phyloP scores from a whole-genome alignment of 2,329 filamentous ascomycete species.

The Uncinocarpus reesii region DNA sequence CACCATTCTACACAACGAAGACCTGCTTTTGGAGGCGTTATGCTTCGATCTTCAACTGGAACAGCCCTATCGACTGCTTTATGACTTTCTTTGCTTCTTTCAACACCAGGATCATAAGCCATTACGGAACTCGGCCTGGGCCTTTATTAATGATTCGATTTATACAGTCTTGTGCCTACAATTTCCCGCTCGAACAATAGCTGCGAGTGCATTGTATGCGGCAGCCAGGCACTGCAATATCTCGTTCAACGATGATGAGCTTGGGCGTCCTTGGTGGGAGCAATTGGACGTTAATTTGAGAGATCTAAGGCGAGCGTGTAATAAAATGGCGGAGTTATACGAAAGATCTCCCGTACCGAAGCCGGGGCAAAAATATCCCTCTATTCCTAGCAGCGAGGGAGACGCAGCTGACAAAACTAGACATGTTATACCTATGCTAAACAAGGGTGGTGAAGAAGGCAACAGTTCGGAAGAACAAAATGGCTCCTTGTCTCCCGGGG shows the following conservation, averaged over 20 bases:
- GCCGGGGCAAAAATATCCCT: slow-evolving; percentile 36
- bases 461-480: not conserved
- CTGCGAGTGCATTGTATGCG: slow-evolving; percentile 77
- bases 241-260: slow-evolving; percentile 61
- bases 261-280: slow-evolving; percentile 80
- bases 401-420: slow-evolving; percentile 30
- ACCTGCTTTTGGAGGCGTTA: slow-evolving; percentile 78
- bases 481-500: slow-evolving; percentile 13
- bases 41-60: slow-evolving; percentile 91
- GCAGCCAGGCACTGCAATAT: slow-evolving; percentile 65
- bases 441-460: slow-evolving; percentile 9
- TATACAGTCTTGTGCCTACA: slow-evolving; percentile 76
- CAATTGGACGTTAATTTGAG: slow-evolving; percentile 59
- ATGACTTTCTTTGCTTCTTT: slow-evolving; percentile 66
- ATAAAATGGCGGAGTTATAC: slow-evolving; percentile 56
- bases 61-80: slow-evolving; percentile 75
- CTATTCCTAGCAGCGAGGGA: slow-evolving; percentile 27
- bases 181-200: slow-evolving; percentile 68
- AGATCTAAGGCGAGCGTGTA: slow-evolving; percentile 62
- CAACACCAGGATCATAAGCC: slow-evolving; percentile 67
- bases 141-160: slow-evolving; percentile 83
- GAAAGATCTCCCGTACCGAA: slow-evolving; percentile 36
- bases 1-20: slow-evolving; percentile 83
- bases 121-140: slow-evolving; percentile 79
- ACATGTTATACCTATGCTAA: slow-evolving; percentile 13